A percentile compares a stretch with the other conserved stretches of the same genome.
Conservation (phyloP, 306 rosid genomes). For the Purshia tridentata region DNA sequence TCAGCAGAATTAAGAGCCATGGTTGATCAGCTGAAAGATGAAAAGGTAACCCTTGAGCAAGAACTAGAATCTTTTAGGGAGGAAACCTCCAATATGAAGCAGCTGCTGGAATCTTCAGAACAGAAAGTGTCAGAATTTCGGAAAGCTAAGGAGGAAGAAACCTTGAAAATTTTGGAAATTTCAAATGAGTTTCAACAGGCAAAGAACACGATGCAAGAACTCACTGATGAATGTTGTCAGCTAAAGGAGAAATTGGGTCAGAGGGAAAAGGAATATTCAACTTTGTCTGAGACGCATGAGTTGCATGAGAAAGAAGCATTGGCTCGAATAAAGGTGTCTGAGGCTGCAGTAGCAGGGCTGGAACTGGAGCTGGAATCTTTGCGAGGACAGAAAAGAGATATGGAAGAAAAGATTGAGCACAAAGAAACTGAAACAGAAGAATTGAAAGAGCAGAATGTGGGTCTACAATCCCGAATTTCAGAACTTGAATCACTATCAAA, state of each 20-base stretch:
- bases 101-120: slow-evolving; percentile 52
- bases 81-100: slow-evolving; percentile 50
- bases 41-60: slow-evolving; percentile 45
- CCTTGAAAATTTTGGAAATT: slow-evolving; percentile 47
- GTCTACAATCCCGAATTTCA: slow-evolving; percentile 46
- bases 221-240: slow-evolving; percentile 40
- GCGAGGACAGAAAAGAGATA: slow-evolving; percentile 43
- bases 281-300: slow-evolving; percentile 57
- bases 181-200: slow-evolving; percentile 54
- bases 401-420: slow-evolving; percentile 45
- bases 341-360: slow-evolving; percentile 38
- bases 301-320: slow-evolving; percentile 44
- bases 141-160: slow-evolving; percentile 56
- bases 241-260: slow-evolving; percentile 50
- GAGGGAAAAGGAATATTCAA: slow-evolving; percentile 50
- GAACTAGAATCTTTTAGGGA: slow-evolving; percentile 51
- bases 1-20: slow-evolving; percentile 41
- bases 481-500: slow-evolving; percentile 41
- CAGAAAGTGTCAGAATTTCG: slow-evolving; percentile 44
- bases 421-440: slow-evolving; percentile 46
- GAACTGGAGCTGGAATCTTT: slow-evolving; percentile 49
- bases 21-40: slow-evolving; percentile 54
- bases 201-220: slow-evolving; percentile 47
- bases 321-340: slow-evolving; percentile 45
- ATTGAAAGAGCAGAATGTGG: slow-evolving; percentile 41